A percentile compares a stretch with the other conserved stretches of the same genome.
Conservation (phyloP, 2,329 filamentous ascomycete genomes). For the Cladosporium sp. region DNA sequence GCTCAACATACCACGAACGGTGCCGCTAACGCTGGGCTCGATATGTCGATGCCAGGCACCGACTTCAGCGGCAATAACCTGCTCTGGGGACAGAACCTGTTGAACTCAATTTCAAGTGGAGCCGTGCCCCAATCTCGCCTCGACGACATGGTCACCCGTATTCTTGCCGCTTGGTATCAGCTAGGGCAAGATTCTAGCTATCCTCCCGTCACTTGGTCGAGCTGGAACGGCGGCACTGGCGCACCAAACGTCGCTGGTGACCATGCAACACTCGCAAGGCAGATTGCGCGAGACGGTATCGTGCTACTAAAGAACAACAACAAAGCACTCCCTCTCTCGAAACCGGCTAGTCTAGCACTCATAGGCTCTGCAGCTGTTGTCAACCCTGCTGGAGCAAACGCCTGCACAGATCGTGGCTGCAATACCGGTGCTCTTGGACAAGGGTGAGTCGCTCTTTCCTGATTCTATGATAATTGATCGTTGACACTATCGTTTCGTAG, state of each 20-base stretch:
- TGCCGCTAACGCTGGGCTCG: slow-evolving; percentile 57
- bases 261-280: slow-evolving; percentile 41
- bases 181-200: slow-evolving; percentile 32
- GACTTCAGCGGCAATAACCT: slow-evolving; percentile 18
- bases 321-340: slow-evolving; percentile 50
- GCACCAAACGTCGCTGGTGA: slow-evolving; percentile 55
- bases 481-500: neutral
- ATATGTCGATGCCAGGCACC: slow-evolving; percentile 60
- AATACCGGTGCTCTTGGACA: slow-evolving; percentile 39
- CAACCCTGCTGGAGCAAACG: slow-evolving; percentile 65
- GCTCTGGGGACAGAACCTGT: slow-evolving; percentile 23
- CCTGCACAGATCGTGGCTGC: slow-evolving; percentile 73
- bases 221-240: slow-evolving; percentile 36
- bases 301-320: slow-evolving; percentile 62
- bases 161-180: slow-evolving; percentile 50
- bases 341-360: slow-evolving; percentile 36
- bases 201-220: slow-evolving; percentile 46
- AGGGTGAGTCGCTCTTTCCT: slow-evolving; percentile 23
- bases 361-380: slow-evolving; percentile 41
- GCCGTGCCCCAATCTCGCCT: slow-evolving; percentile 52
- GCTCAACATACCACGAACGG: slow-evolving; percentile 57
- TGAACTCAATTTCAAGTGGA: slow-evolving; percentile 51
- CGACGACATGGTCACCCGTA: slow-evolving; percentile 54
- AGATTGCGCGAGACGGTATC: slow-evolving; percentile 54
- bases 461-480: rapidly evolving